phyloP scores from a whole-genome alignment of 192 early-diverging fungal genomes.

The Entrophospora sp. region DNA sequence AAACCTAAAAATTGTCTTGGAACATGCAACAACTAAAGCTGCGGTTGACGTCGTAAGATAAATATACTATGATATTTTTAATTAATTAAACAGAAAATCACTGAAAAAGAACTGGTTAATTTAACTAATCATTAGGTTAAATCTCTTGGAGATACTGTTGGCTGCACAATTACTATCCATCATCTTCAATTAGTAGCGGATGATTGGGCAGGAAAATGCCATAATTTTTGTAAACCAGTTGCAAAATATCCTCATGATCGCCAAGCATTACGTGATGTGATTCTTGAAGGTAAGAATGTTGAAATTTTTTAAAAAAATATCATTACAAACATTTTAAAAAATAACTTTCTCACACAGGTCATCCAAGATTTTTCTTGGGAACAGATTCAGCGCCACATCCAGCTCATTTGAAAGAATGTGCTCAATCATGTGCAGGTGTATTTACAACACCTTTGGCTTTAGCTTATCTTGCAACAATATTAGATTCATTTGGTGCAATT shows the following conservation, averaged over 20 bases:
- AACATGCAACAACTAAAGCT: slow-evolving; percentile 92
- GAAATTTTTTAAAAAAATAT: too few species aligned
- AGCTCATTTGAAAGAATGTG: slow-evolving; percentile 73
- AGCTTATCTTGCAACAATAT: slow-evolving; percentile 80
- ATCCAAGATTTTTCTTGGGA: slow-evolving; percentile 94
- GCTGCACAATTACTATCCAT: slow-evolving; percentile 92
- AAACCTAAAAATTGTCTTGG: slow-evolving; percentile 87
- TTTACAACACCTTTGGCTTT: slow-evolving; percentile 82
- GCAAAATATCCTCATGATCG: slow-evolving; percentile 93
- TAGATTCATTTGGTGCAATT: slow-evolving; percentile 80
- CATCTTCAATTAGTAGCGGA: slow-evolving; percentile 86
- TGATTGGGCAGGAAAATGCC: slow-evolving; percentile 96
- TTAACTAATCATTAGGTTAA: slow-evolving; percentile 66
- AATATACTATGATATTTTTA: too few species aligned
- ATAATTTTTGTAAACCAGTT: slow-evolving; percentile 98
- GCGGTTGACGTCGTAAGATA: slow-evolving; percentile 72
- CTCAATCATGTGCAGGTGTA: slow-evolving; percentile 79
- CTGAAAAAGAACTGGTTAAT: too few species aligned
- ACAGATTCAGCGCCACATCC: slow-evolving; percentile 97
- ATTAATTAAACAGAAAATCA: too few species aligned
- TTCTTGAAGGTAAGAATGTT: slow-evolving; percentile 59
- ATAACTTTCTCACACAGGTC: slow-evolving; percentile 42
- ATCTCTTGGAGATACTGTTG: slow-evolving; percentile 83
- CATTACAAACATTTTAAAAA: not conserved
- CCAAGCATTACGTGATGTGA: slow-evolving; percentile 71